Evolutionary conservation across 495 filamentous ascomycete genomes (phyloP).

Genomic region (Penicillium turbatum): DNA sequence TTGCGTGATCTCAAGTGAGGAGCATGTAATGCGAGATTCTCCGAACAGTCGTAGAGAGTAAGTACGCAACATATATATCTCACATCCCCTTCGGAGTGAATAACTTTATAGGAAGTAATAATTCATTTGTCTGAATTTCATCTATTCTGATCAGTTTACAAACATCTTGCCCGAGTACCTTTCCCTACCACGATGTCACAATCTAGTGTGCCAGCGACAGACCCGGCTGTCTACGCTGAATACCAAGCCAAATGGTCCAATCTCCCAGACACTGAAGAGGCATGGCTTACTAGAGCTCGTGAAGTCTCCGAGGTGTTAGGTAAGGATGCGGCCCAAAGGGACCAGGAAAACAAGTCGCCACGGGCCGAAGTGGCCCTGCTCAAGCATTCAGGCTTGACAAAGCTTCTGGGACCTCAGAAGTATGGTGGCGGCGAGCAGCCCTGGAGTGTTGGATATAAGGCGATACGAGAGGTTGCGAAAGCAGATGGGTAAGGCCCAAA

Average conservation of each 20-base stretch:
- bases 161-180: neutral
- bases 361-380: conserved; percentile 52
- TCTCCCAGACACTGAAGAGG: conserved; percentile 39
- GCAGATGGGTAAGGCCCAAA: conserved; percentile 46
- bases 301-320: conserved; percentile 51
- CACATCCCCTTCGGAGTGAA: neutral
- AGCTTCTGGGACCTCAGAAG: conserved; percentile 50
- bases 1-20: neutral
- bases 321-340: conserved; percentile 47
- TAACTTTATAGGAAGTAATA: neutral
- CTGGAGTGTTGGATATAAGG: conserved; percentile 54
- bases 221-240: conserved; percentile 48
- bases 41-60: neutral
- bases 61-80: neutral
- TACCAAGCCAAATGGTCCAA: conserved; percentile 45
- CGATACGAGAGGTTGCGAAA: conserved; percentile 55
- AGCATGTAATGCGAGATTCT: neutral
- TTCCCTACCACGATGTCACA: conserved; percentile 14
- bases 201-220: conserved; percentile 29
- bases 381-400: conserved; percentile 53
- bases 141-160: neutral
- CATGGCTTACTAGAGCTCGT: conserved; percentile 50
- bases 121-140: neutral
- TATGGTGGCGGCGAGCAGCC: conserved; percentile 55
- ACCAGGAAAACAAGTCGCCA: conserved; percentile 54